These are phyloP conservation scores for Calocybe cyanea DNA, from an alignment of 768 basidiomycete genomes.

Conservation along the genomic window DNA sequence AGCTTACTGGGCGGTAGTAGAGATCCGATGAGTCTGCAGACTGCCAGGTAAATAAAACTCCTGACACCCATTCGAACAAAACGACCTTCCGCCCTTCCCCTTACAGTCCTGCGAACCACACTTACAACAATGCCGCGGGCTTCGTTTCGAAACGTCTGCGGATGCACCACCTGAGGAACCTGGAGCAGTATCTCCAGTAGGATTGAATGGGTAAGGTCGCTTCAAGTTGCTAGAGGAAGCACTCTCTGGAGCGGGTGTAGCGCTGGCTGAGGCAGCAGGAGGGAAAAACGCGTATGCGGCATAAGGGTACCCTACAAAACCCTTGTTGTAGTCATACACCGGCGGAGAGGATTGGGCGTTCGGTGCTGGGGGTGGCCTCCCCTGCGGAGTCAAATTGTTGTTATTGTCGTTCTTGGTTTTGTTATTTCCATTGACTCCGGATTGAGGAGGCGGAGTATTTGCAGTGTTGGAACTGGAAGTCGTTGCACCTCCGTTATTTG, in stretches of 20 bases:
- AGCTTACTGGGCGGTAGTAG: too few species aligned
- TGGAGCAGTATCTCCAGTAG: slow-evolving; percentile 6
- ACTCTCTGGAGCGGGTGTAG: not conserved
- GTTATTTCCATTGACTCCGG: slow-evolving; percentile 5
- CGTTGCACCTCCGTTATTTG: slow-evolving; percentile 37
- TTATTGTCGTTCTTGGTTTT: slow-evolving; percentile 6
- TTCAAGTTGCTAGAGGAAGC: slow-evolving; percentile 9
- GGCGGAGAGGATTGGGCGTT: slow-evolving; percentile 19
- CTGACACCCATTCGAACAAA: slow-evolving; percentile 72
- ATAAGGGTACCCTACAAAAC: slow-evolving; percentile 11
- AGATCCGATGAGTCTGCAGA: too few species aligned
- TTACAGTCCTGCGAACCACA: slow-evolving; percentile 81
- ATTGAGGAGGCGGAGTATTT: slow-evolving; percentile 9
- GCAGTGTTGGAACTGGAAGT: slow-evolving; percentile 21
- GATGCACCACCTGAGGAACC: slow-evolving; percentile 25
- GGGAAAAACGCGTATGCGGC: slow-evolving; percentile 16
- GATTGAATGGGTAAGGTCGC: slow-evolving; percentile 21
- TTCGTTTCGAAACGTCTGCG: slow-evolving; percentile 48
- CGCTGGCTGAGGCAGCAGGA: not conserved
- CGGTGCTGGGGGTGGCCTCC: slow-evolving; percentile 13
- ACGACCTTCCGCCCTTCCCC: slow-evolving; percentile 73
- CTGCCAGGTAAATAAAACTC: slow-evolving; percentile 82
- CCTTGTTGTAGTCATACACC: slow-evolving; percentile 19
- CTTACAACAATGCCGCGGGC: slow-evolving; percentile 75
- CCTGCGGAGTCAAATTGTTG: slow-evolving; percentile 17